Conservation (phyloP, 305 asterid genomes). For the Plantago coronopus region DNA sequence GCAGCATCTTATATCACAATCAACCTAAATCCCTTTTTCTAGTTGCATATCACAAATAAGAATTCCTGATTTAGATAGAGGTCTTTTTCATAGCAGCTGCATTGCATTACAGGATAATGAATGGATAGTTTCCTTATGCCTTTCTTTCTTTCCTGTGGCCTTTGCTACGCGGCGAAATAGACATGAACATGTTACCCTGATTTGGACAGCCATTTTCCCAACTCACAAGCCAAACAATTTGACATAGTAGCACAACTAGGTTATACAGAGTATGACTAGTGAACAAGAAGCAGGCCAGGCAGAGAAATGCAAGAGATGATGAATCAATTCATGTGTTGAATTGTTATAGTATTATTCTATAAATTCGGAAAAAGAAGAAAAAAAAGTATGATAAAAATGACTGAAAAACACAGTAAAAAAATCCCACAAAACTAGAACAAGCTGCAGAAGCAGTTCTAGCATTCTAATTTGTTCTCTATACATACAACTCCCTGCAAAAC, state of each 20-base stretch:
- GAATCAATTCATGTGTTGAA: constrained; percentile 32
- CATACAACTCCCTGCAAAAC: constrained; percentile 50
- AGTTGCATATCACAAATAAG: not conserved
- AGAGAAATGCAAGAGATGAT: not conserved
- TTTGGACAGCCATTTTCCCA: too few species aligned
- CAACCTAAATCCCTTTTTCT: not conserved
- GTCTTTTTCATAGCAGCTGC: not conserved
- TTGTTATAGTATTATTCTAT: constrained; percentile 42
- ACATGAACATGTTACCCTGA: too few species aligned
- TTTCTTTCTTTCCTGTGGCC: too few species aligned
- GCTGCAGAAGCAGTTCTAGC: constrained; percentile 34
- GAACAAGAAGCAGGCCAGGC: not conserved
- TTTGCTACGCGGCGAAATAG: too few species aligned
- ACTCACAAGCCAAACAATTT: too few species aligned
- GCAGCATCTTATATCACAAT: not conserved
- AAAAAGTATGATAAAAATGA: constrained; percentile 31
- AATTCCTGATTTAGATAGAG: not conserved
- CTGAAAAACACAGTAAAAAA: constrained; percentile 26
- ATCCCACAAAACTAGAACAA: constrained; percentile 34
- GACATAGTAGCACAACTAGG: too few species aligned
- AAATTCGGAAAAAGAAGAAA: constrained; percentile 4
- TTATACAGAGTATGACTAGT: not conserved
- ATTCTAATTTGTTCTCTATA: constrained; percentile 48
- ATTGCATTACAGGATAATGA: too few species aligned
- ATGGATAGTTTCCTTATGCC: too few species aligned